A percentile compares a stretch with the other conserved stretches of the same genome.
phyloP scores from a whole-genome alignment of 1,139 yeast species.

The Spathaspora sp. region DNA sequence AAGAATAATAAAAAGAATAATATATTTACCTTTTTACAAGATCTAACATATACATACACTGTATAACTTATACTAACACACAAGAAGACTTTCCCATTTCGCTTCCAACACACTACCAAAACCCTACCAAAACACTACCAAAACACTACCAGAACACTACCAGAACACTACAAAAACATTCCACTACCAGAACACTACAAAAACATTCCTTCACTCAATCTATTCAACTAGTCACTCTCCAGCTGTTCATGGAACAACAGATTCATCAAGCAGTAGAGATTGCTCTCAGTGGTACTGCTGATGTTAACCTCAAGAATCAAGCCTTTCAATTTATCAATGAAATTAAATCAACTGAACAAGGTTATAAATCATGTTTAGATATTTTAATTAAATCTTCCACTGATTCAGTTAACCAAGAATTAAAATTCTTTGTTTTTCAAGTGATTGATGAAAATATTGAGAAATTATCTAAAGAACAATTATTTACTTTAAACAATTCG shows the following conservation, averaged over 20 bases:
- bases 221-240: background rate
- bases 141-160: no score
- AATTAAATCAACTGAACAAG: conserved; percentile 72
- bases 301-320: conserved; percentile 68
- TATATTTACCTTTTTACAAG: no score
- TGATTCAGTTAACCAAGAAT: conserved; percentile 43
- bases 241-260: conserved; percentile 67
- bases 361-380: conserved; percentile 75
- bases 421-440: conserved; percentile 78
- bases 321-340: conserved; percentile 80
- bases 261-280: conserved; percentile 91
- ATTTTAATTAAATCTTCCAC: conserved; percentile 42
- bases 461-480: conserved; percentile 45
- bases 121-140: background rate
- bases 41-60: no score
- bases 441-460: conserved; percentile 70
- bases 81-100: no score
- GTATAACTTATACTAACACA: no score
- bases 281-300: conserved; percentile 80
- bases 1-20: no score
- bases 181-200: no score
- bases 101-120: no score
- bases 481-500: conserved; percentile 41
- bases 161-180: no score
- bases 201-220: no score